These are phyloP conservation scores for Bolboschoenoplectus hybrid DNA, from an alignment of 202 grass and related monocot species.

Conservation along the genomic window DNA sequence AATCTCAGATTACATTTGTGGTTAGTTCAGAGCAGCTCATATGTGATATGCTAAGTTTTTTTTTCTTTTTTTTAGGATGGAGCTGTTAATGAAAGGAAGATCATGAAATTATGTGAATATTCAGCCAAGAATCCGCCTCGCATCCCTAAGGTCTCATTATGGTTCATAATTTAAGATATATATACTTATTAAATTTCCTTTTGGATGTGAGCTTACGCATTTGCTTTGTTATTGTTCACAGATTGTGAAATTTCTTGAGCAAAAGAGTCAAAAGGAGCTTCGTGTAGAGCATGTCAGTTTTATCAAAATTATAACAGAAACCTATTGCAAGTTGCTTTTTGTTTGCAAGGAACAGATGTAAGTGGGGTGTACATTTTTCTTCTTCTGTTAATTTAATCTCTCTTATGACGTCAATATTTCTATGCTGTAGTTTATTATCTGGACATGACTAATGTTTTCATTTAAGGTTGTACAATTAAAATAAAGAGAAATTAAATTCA, in stretches of 20 bases:
- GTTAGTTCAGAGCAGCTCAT: background rate
- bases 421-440: background rate
- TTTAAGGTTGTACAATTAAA: conserved; percentile 1
- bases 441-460: background rate
- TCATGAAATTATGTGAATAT: conserved; percentile 97
- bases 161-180: conserved; percentile 37
- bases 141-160: conserved; percentile 76
- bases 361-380: conserved; percentile 33
- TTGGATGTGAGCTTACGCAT: conserved; percentile 31
- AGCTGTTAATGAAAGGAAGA: conserved; percentile 86
- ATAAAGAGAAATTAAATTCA: background rate
- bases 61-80: conserved; percentile 63
- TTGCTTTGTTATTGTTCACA: conserved; percentile 42
- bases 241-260: conserved; percentile 94
- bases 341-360: conserved; percentile 97
- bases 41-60: background rate
- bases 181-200: conserved; percentile 15
- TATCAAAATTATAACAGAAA: conserved; percentile 92
- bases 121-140: conserved; percentile 92
- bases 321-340: conserved; percentile 85
- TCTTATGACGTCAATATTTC: background rate
- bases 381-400: background rate
- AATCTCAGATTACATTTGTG: background rate
- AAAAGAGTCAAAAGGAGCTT: conserved; percentile 87
- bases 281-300: conserved; percentile 72